phyloP scores from a whole-genome alignment of 1,284 basidiomycete species.

The Leccinum cinnamomeum region DNA sequence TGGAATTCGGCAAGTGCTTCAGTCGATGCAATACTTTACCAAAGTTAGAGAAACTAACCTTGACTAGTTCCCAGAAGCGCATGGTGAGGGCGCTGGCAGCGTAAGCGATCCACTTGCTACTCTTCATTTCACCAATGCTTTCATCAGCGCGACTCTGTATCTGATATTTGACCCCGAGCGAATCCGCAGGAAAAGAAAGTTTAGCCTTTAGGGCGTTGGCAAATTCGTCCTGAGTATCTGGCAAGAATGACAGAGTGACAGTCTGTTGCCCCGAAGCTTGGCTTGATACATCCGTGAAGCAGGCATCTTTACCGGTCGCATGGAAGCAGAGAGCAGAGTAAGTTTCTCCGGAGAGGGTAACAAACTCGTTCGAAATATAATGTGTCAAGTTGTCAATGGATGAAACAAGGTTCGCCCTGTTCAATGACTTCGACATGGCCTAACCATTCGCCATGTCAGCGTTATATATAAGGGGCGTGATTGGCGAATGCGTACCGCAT shows the following conservation, averaged over 20 bases:
- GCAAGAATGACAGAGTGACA: slow-evolving; percentile 59
- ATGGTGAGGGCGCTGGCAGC: slow-evolving; percentile 77
- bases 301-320: slow-evolving; percentile 29
- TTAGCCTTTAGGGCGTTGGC: slow-evolving; percentile 44
- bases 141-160: slow-evolving; percentile 44
- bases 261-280: slow-evolving; percentile 42
- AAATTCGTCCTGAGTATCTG: slow-evolving; percentile 53
- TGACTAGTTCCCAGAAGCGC: slow-evolving; percentile 86
- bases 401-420: slow-evolving; percentile 35
- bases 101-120: slow-evolving; percentile 84
- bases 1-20: slow-evolving; percentile 32
- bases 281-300: slow-evolving; percentile 42
- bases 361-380: slow-evolving; percentile 46
- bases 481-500: slow-evolving; percentile 14
- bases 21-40: slow-evolving; percentile 1
- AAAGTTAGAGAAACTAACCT: slow-evolving; percentile 46
- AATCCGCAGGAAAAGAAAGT: slow-evolving; percentile 38
- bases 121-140: slow-evolving; percentile 65
- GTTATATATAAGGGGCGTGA: not conserved
- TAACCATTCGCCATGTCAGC: slow-evolving; percentile 7
- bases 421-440: slow-evolving; percentile 21
- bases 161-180: slow-evolving; percentile 43
- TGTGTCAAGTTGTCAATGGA: slow-evolving; percentile 51
- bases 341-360: slow-evolving; percentile 40
- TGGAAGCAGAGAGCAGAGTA: slow-evolving; percentile 42